Evolutionary conservation across 768 basidiomycete genomes (phyloP).

Genomic region (Leccinum disarticulatum): DNA sequence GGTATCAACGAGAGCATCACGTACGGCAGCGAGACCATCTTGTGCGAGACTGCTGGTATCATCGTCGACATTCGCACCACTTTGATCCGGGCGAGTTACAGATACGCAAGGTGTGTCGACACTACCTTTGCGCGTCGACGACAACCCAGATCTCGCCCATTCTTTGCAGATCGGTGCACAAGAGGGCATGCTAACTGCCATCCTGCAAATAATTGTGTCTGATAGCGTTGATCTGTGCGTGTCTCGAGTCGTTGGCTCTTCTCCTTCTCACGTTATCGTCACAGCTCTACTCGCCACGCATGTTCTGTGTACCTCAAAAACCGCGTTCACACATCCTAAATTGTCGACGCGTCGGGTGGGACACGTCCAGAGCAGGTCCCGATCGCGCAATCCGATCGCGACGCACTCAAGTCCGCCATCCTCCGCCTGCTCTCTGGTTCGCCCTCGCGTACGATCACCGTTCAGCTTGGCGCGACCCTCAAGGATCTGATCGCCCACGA

Average conservation of each 20-base stretch:
- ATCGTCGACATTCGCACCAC: no score
- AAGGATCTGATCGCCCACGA: slow-evolving; percentile 75
- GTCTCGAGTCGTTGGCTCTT: slow-evolving; percentile 37
- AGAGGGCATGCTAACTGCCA: slow-evolving; percentile 80
- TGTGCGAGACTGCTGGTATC: no score
- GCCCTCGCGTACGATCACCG: slow-evolving; percentile 63
- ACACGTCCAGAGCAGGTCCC: slow-evolving; percentile 60
- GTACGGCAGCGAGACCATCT: no score
- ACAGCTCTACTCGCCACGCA: slow-evolving; percentile 78
- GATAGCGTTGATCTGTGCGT: slow-evolving; percentile 78
- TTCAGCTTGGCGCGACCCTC: slow-evolving; percentile 73
- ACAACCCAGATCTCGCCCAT: slow-evolving; percentile 3
- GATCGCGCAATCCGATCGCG: slow-evolving; percentile 68
- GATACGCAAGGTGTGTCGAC: slow-evolving; percentile 68
- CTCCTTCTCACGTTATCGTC: not conserved
- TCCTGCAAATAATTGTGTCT: slow-evolving; percentile 81
- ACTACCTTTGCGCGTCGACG: not conserved
- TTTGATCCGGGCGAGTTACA: slow-evolving; percentile 67
- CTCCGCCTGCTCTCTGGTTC: slow-evolving; percentile 69
- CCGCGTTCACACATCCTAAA: slow-evolving; percentile 70
- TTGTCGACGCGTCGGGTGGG: slow-evolving; percentile 39
- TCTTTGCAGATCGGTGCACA: slow-evolving; percentile 65
- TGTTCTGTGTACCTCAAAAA: slow-evolving; percentile 91
- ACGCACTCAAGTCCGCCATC: slow-evolving; percentile 66
- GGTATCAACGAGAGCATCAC: no score